These are phyloP conservation scores for Pelargonium australe DNA, from an alignment of 441 rosid species.

Conservation along the genomic window DNA sequence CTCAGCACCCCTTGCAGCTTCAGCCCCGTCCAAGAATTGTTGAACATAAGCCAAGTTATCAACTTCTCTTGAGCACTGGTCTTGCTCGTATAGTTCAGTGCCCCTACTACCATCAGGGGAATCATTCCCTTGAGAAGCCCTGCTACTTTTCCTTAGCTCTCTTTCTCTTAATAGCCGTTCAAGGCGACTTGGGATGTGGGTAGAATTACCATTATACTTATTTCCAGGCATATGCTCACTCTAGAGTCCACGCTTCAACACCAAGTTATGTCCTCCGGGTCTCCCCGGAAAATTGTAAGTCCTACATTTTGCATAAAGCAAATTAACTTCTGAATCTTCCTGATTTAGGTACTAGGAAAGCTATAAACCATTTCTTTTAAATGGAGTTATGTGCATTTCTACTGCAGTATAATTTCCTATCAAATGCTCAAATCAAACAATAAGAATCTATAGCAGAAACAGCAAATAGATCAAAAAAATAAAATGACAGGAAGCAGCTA, in stretches of 20 bases:
- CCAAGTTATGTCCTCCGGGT: slow-evolving; percentile 16
- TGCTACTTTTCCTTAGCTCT: slow-evolving; percentile 58
- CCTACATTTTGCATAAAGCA: slow-evolving; percentile 41
- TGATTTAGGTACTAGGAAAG: neutral
- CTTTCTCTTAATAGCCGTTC: slow-evolving; percentile 73
- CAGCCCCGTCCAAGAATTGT: slow-evolving; percentile 57
- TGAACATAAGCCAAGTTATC: slow-evolving; percentile 50
- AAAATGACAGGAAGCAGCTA: slow-evolving; percentile 31
- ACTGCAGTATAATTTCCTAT: slow-evolving; percentile 23
- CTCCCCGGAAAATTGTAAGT: slow-evolving; percentile 24
- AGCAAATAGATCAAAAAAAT: slow-evolving; percentile 3
- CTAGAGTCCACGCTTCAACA: slow-evolving; percentile 32
- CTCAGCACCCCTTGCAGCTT: slow-evolving; percentile 43
- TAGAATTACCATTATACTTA: slow-evolving; percentile 64
- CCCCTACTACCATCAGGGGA: slow-evolving; percentile 34
- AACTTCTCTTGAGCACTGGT: slow-evolving; percentile 42
- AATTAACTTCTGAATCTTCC: slow-evolving; percentile 25
- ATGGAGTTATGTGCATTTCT: slow-evolving; percentile 23
- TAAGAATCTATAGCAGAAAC: slow-evolving; percentile 19
- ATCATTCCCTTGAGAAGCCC: slow-evolving; percentile 45
- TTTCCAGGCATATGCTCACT: slow-evolving; percentile 90
- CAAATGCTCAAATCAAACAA: slow-evolving; percentile 23
- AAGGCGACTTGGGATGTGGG: slow-evolving; percentile 49
- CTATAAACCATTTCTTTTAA: neutral
- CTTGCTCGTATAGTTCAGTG: slow-evolving; percentile 44